phyloP scores from a whole-genome alignment of 225 moss, liverwort and hornwort genomes.

The Anthoceros angustus region DNA sequence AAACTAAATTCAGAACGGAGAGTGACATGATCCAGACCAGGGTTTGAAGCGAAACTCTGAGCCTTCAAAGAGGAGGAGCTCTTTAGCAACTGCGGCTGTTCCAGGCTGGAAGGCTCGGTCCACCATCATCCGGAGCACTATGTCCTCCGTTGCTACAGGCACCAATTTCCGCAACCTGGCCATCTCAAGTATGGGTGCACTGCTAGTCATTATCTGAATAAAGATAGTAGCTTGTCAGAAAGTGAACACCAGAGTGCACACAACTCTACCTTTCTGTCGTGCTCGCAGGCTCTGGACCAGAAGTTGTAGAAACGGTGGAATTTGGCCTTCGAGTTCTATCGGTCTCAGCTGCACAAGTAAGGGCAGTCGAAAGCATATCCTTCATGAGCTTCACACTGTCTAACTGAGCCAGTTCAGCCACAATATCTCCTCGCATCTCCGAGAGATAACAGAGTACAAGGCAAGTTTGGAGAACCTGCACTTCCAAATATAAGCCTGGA shows the following conservation, averaged over 20 bases:
- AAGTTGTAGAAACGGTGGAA: background rate
- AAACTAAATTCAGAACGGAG: background rate
- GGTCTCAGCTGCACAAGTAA: slow-evolving; percentile 20
- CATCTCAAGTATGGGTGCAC: background rate
- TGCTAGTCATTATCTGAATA: too few relatives aligned
- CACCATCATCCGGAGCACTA: slow-evolving; percentile 43
- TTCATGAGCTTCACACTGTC: slow-evolving; percentile 31
- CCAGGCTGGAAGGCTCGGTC: slow-evolving; percentile 36
- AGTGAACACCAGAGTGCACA: too few relatives aligned
- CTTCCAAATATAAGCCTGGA: background rate
- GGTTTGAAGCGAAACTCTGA: slow-evolving; percentile 37
- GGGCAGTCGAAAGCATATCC: slow-evolving; percentile 25
- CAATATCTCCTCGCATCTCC: slow-evolving; percentile 39
- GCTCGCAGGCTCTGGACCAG: background rate
- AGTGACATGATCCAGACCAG: slow-evolving; percentile 15
- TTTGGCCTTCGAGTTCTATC: background rate
- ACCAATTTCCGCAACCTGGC: slow-evolving; percentile 44
- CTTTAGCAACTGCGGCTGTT: slow-evolving; percentile 33
- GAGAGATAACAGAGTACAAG: slow-evolving; percentile 37
- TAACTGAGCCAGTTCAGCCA: slow-evolving; percentile 36
- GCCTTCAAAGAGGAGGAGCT: slow-evolving; percentile 36
- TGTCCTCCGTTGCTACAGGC: slow-evolving; percentile 40
- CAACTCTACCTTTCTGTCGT: background rate
- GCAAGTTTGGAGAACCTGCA: slow-evolving; percentile 30
- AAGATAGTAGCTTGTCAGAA: too few relatives aligned